These are phyloP conservation scores for Nemophila menziesii DNA, from an alignment of 257 asterid genomes.

Conservation along the genomic window DNA sequence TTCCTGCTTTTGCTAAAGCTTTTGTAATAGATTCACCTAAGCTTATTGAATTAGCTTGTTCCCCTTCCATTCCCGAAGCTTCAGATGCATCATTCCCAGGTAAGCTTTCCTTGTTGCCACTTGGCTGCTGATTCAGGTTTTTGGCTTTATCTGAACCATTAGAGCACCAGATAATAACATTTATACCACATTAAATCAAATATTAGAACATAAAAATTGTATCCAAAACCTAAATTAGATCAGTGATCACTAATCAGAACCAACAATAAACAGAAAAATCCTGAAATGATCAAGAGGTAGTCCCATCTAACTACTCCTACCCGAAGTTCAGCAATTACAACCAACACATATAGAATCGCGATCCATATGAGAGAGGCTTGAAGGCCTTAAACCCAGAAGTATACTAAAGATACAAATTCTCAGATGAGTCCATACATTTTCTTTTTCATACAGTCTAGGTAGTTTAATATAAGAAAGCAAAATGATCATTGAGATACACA, in stretches of 20 bases:
- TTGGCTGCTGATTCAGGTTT: constrained; percentile 40
- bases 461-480: too few species aligned
- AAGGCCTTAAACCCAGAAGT: too few species aligned
- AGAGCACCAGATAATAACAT: constrained; percentile 15
- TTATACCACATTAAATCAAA: constrained; percentile 8
- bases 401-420: too few species aligned
- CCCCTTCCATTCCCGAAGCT: constrained; percentile 31
- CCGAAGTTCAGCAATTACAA: too few species aligned
- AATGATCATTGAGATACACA: too few species aligned
- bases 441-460: too few species aligned
- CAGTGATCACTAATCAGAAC: not conserved
- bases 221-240: not conserved
- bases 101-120: constrained; percentile 33
- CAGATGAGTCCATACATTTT: too few species aligned
- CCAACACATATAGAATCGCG: too few species aligned
- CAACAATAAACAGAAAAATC: not conserved
- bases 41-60: constrained; percentile 28
- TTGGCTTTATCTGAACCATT: constrained; percentile 56
- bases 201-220: constrained; percentile 3
- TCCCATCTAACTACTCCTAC: too few species aligned
- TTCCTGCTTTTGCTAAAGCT: constrained; percentile 71
- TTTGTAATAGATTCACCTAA: constrained; percentile 34
- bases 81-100: constrained; percentile 36
- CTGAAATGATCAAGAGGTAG: too few species aligned
- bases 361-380: too few species aligned